Base-by-base conservation (phyloP, 2,329 filamentous ascomycete species). In the Sporothrix euskadiensis region DNA sequence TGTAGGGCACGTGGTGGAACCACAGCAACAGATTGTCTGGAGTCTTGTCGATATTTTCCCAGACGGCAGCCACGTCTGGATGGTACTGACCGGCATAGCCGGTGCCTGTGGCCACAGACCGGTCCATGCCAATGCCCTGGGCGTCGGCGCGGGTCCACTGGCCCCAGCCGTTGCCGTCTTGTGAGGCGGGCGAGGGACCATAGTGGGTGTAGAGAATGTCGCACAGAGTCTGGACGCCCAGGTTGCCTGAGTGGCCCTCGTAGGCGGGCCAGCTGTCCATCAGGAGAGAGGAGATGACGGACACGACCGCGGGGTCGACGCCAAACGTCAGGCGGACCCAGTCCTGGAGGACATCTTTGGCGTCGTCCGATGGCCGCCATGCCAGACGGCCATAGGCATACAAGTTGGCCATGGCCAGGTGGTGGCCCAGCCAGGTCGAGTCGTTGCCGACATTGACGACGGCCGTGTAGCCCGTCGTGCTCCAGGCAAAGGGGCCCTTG, bases 1-100 rank as follows among this genome's bases (percentile, higher is more conserved):
- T 91, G 78, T 91, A 93, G 3, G 86, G 86, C 0, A 93, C 89
- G 78, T 93, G 91, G 79, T 93, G 91, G 81, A 93, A 93, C 91
- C 91, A 93, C 1, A 93, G 83, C 2, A 93, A 80, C 0, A 93
- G 82, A 30, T 92, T 83, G 74, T 92, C 91, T 0, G 90, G 90
- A 0, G 90, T 92, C 0, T 87, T 90, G 16, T 86, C 84, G 22
- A 89, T 82, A 59, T 86, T 81, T 76, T 93, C 90, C 78, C 86
- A 93, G 77, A 82, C 80, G 2, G 82, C 79, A 0, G 88, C 87
- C 0, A 93, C 80, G 74, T 90, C 87, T 0, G 84, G 76, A 0
- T 90, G 89, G 77, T 93, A 93, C 77, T 92, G 89, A 0, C 89
- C 89, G 0, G 90, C 82, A 75, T 85, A 89, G 0, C 88, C 88